phyloP scores from a whole-genome alignment of 2,329 filamentous ascomycete genomes.

The Parasarocladium wereldwijsianum region DNA sequence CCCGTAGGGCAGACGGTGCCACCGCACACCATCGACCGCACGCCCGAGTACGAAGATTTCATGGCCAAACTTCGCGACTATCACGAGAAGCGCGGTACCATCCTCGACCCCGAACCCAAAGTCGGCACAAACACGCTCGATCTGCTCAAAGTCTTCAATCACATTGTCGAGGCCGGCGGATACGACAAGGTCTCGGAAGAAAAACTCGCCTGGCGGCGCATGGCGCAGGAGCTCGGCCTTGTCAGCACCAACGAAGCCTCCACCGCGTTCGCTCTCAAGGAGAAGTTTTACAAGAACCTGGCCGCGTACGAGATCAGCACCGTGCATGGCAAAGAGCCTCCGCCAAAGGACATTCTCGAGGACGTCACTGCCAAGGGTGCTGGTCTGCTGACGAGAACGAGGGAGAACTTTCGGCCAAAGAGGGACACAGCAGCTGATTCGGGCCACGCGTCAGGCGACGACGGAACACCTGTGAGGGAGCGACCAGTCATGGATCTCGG shows the following conservation, averaged over 20 bases:
- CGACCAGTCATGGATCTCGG: conserved; percentile 33
- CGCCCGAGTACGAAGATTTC: conserved; percentile 64
- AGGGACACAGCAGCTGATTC: conserved; percentile 36
- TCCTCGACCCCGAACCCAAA: conserved; percentile 67
- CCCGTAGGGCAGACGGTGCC: conserved; percentile 21
- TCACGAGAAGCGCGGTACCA: conserved; percentile 65
- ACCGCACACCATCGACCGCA: conserved; percentile 37
- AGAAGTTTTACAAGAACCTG: conserved; percentile 79
- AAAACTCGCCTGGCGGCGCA: conserved; percentile 72
- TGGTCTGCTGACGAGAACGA: conserved; percentile 59
- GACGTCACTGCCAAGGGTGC: conserved; percentile 77
- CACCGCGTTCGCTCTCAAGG: conserved; percentile 76
- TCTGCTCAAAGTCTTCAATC: conserved; percentile 62
- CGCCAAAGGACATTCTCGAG: conserved; percentile 78
- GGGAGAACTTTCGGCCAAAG: conserved; percentile 55
- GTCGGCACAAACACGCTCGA: conserved; percentile 66
- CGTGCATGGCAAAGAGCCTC: conserved; percentile 65
- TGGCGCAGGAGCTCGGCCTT: conserved; percentile 64
- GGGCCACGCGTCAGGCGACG: conserved; percentile 40
- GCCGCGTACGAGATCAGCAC: conserved; percentile 75
- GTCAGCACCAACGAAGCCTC: conserved; percentile 62
- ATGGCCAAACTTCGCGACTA: conserved; percentile 58
- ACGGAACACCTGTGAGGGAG: conserved; percentile 42
- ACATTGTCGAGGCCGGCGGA: conserved; percentile 62
- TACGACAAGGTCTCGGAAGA: conserved; percentile 76